A percentile compares a stretch with the other conserved stretches of the same genome.
phyloP scores from a whole-genome alignment of 257 asterid genomes.

The Verbena officinalis region DNA sequence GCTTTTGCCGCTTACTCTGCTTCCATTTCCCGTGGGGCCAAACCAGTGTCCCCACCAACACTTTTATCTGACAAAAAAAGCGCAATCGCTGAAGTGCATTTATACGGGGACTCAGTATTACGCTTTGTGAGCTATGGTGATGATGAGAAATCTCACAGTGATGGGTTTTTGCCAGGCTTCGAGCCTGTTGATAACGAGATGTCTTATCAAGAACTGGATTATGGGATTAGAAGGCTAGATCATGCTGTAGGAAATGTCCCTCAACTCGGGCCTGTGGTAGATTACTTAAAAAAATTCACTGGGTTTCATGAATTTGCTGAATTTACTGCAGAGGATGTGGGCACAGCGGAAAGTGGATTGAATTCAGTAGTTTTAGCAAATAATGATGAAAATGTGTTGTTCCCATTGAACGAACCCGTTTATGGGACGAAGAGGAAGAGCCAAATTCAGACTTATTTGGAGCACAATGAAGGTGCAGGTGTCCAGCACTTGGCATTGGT shows the following conservation, averaged over 20 bases:
- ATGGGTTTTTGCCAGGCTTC: slow-evolving; percentile 64
- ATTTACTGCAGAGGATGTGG: slow-evolving; percentile 81
- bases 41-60: slow-evolving; percentile 52
- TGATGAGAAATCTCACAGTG: not conserved
- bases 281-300: slow-evolving; percentile 63
- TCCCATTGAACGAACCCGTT: slow-evolving; percentile 88
- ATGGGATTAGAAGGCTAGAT: slow-evolving; percentile 77
- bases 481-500: slow-evolving; percentile 89
- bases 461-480: slow-evolving; percentile 95
- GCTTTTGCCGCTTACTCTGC: slow-evolving; percentile 58
- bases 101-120: slow-evolving; percentile 79
- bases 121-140: slow-evolving; percentile 55
- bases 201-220: slow-evolving; percentile 59
- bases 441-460: slow-evolving; percentile 94
- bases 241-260: slow-evolving; percentile 93
- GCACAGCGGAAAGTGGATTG: slow-evolving; percentile 86
- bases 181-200: slow-evolving; percentile 40
- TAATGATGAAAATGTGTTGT: slow-evolving; percentile 70
- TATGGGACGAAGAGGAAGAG: slow-evolving; percentile 91
- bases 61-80: slow-evolving; percentile 41
- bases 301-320: slow-evolving; percentile 97
- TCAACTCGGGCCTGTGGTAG: slow-evolving; percentile 60
- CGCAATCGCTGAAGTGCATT: slow-evolving; percentile 64
- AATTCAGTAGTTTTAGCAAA: slow-evolving; percentile 86
- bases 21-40: slow-evolving; percentile 72